Evolutionary conservation across 257 asterid species (phyloP), one percentile per base, ranked within the genome.

Genomic region (Solanum sejunctum): DNA sequence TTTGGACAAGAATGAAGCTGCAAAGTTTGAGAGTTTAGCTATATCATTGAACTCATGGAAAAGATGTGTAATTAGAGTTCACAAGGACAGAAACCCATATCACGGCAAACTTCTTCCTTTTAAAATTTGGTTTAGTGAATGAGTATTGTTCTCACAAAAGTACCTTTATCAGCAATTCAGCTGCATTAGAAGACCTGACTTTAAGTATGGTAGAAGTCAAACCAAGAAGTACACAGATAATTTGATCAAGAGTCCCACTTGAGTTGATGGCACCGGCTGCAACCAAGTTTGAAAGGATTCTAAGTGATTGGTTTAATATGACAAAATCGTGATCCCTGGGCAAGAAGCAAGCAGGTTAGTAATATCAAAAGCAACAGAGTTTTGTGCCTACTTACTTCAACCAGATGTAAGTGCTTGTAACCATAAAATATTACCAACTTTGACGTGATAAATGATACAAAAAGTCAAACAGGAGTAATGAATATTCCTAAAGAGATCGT

Each of bases 121-220:
- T 54, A 39, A 23, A 71, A 6, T 78, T 78, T 17, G 28, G 26
- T 6, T 28, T 78, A 64, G 49, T 78, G 63, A 78, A 57, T 16
- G 21, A 78, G 26, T 49, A 54, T 54, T 47, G 18, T 54, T 52
- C 80, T 60, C 61, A 80, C 43, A 13, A 60, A 84, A 47, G 57
- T 93, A 95, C 99, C 98, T 95, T 96, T 73, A 95, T 92, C 89
- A 95, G 85, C 91, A 95, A 91, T 87, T 95, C 98, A 87, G 88
- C 90, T 83, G 93, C 90, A 86, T 93, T 94, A 75, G 93, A 66
- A 61, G 89, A 84, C 88, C 90, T 91, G 51, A 87, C 72, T 82
- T 87, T 91, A 84, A 88, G 82, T 69, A 93, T 82, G 82, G 93
- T 85, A 84, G 93, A 89, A 86, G 88, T 86, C 71, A 95, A 93